Conservation (phyloP, 495 filamentous ascomycete genomes). For the Friedmanniomyces simplex region DNA sequence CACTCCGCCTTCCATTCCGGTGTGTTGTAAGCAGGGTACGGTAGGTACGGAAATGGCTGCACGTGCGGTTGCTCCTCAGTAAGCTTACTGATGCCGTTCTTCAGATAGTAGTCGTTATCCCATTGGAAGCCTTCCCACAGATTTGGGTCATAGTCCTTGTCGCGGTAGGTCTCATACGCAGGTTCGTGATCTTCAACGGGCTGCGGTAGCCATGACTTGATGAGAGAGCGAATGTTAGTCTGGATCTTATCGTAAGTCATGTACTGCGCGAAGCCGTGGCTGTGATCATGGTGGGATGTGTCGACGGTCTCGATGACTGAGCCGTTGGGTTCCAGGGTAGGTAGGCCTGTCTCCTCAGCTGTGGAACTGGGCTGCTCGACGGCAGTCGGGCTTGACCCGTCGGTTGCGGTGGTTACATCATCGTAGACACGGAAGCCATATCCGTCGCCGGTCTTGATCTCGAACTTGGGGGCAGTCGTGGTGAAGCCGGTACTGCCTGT, state of each 20-base stretch:
- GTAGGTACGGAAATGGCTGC: constrained; percentile 30
- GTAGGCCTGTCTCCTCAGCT: neutral
- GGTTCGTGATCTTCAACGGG: constrained; percentile 25
- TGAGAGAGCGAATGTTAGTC: constrained; percentile 23
- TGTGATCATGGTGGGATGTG: neutral
- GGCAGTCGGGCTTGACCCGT: neutral
- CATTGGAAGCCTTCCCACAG: constrained; percentile 31
- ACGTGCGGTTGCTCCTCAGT: constrained; percentile 2
- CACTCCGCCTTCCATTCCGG: constrained; percentile 35
- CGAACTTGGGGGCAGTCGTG: neutral
- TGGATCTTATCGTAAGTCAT: constrained; percentile 5
- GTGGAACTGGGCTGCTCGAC: neutral
- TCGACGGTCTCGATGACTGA: neutral
- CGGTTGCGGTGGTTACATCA: neutral
- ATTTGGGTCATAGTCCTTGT: constrained; percentile 31
- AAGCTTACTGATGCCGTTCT: constrained; percentile 16
- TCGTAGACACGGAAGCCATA: neutral
- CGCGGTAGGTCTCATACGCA: constrained; percentile 27
- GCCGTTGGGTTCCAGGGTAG: neutral
- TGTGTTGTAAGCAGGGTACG: constrained; percentile 44
- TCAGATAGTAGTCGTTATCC: constrained; percentile 18
- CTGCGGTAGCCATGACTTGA: constrained; percentile 24
- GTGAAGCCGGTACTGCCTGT: neutral
- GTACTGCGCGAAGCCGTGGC: neutral
- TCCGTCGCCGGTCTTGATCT: neutral